A percentile compares a stretch with the other conserved stretches of the same genome.
Conservation (phyloP, 345 rosid species). For the Melaleuca quinquenervia region DNA sequence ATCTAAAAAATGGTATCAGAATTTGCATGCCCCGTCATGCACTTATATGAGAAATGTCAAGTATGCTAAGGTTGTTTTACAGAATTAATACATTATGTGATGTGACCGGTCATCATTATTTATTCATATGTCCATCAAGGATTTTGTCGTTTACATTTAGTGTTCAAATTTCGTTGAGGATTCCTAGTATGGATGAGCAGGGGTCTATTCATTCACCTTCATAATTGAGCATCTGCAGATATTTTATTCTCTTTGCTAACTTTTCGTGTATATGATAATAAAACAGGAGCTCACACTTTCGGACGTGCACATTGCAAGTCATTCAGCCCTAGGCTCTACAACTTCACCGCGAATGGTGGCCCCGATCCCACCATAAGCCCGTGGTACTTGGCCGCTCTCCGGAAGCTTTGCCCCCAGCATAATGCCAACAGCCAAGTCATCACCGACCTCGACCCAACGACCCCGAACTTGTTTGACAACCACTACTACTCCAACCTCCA, state of each 20-base stretch:
- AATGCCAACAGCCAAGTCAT: constrained; percentile 3
- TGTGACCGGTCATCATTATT: neutral
- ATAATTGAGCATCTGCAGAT: neutral
- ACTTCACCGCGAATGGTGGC: constrained; percentile 22
- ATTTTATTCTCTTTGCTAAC: neutral
- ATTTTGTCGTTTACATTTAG: neutral
- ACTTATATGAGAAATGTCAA: neutral
- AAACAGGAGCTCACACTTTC: constrained; percentile 37
- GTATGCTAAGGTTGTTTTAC: neutral
- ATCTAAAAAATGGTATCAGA: neutral
- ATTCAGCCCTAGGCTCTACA: constrained; percentile 29
- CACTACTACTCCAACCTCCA: constrained; percentile 28
- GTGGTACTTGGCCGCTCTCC: constrained; percentile 16
- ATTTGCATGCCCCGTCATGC: neutral
- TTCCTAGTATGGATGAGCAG: neutral
- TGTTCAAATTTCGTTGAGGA: neutral
- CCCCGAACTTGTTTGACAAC: constrained; percentile 28
- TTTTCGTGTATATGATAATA: neutral
- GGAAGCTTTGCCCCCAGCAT: constrained; percentile 23
- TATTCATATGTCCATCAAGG: neutral
- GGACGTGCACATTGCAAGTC: constrained; percentile 26
- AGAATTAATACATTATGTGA: neutral
- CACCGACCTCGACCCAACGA: constrained; percentile 25
- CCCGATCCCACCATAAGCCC: constrained; percentile 30
- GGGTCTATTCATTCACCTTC: neutral